Percentiles rank a stretch among this genome's conserved stretches.
phyloP scores from a whole-genome alignment of 2,329 filamentous ascomycete species.

The Thielaviopsis ethacetica region DNA sequence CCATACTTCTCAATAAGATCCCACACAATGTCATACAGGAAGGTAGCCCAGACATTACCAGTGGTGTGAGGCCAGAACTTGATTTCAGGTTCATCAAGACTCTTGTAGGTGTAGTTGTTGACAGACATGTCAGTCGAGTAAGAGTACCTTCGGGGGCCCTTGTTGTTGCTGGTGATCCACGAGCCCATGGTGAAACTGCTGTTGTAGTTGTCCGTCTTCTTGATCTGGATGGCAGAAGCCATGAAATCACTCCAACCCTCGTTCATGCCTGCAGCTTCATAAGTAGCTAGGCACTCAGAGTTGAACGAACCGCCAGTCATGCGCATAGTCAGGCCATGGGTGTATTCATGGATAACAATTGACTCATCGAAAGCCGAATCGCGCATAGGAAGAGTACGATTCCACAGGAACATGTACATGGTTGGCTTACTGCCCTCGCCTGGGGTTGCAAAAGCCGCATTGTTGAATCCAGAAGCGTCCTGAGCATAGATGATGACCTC shows the following conservation, averaged over 20 bases:
- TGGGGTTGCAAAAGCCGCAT: constrained; percentile 40
- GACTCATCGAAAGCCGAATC: constrained; percentile 42
- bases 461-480: constrained; percentile 37
- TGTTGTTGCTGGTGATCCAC: constrained; percentile 28
- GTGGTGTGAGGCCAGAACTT: constrained; percentile 28
- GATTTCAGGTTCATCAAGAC: constrained; percentile 21
- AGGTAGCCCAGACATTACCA: constrained; percentile 35
- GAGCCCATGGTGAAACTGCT: constrained; percentile 32
- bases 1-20: constrained; percentile 39
- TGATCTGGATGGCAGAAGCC: constrained; percentile 32
- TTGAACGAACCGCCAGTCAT: constrained; percentile 42
- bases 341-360: constrained; percentile 44
- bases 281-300: constrained; percentile 27
- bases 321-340: constrained; percentile 38
- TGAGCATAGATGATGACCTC: constrained; percentile 39
- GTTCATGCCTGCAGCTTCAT: constrained; percentile 39
- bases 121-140: constrained; percentile 34
- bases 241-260: constrained; percentile 43
- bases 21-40: constrained; percentile 41
- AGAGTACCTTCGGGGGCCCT: constrained; percentile 31
- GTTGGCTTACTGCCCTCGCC: constrained; percentile 32
- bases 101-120: constrained; percentile 34
- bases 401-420: constrained; percentile 46
- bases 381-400: constrained; percentile 26
- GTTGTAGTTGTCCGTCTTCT: constrained; percentile 26